Evolutionary conservation across 495 filamentous ascomycete species (phyloP), one percentile per base, ranked within the genome.

Genomic region (Aspergillus coremiiformis): DNA sequence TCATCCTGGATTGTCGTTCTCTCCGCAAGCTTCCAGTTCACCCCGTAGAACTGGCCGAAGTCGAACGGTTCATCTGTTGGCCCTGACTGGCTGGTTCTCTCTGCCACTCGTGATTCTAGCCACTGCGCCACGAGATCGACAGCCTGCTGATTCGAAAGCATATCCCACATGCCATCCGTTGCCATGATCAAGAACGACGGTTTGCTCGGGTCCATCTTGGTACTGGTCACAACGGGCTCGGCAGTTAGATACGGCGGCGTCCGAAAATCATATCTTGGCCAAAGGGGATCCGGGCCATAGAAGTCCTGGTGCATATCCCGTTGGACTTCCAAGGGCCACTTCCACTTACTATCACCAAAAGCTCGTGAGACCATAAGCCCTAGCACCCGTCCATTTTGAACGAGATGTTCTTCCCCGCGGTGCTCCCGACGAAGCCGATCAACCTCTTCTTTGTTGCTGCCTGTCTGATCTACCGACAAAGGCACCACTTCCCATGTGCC

Each of bases 181-280:
- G 80, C 83, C 58, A 86, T 66, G 47, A 88, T 81, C 44, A 86
- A 43, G 53, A 87, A 86, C 15, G 78, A 77, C 15, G 67, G 64
- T 23, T 63, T 63, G 0, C 57, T 61, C 0, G 69, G 56, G 23
- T 80, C 61, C 22, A 87, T 69, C 52, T 68, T 64, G 0, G 71
- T 78, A 29, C 76, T 79, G 0, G 76, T 81, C 32, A 87, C 72
- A 5, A 78, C 78, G 0, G 84, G 84, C 63, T 81, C 73, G 3
- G 84, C 84, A 1, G 79, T 85, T 29, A 85, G 60, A 64, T 86
- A 87, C 1, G 83, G 84, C 23, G 83, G 83, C 0, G 80, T 80
- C 35, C 57, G 65, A 27, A 72, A 57, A 6, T 62, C 44, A 24
- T 66, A 66, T 27, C 48, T 48, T n/a, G 73, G 66, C 17, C 62